Evolutionary conservation across 1,284 basidiomycete genomes (phyloP), one percentile per base, ranked within the genome.

Genomic region (Puccinia brachypodii): DNA sequence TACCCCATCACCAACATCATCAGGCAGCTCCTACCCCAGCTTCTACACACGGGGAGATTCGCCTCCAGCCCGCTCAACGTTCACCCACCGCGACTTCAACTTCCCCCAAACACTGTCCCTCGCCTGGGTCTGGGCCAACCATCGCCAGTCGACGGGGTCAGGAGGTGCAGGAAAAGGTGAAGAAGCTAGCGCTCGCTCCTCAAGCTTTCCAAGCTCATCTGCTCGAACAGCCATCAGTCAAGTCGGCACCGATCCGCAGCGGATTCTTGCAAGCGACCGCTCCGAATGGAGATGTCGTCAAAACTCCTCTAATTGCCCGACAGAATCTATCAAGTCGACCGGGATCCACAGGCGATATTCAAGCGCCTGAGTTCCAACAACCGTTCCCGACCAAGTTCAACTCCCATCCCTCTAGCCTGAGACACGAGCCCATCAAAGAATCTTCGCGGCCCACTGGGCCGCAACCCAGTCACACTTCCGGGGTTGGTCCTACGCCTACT

Each of bases 181-280:
- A 80, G 38, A 64, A 33, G 14, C 36, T 80, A 42, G 58, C 56
- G 14, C 69, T 80, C 2, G 40, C 38, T 2, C 38, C 78, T 47
- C 78, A 80, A 62, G 58, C 56, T 53, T 72, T 72, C 42, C 68
- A 71, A 62, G 47, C 53, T 56, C 53, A 72, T 62, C 19, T 64
- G 22, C 38, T 73, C 19, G 58, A 33, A 33, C 69, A 74, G 22
- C 69, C 69, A 36, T 73, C 68, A 16, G 58, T 80, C 60, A 80
- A 73, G 47, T 80, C 78, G n/a, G 78, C 78, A 25, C 78, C 78
- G n/a, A 73, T 80, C 28, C 40, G 58, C 13, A 64, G 69, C 22
- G 68, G 78, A 1, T 80, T 80, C n/a, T 72, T 80, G 25, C 77
- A 80, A 28, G 47, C 38, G 36, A 72, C 53, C 11, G 22, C 53